Percentiles rank a stretch among this genome's conserved stretches.
These are phyloP conservation scores for Canavalia gladiata DNA, from an alignment of 306 rosid genomes.

Conservation along the genomic window DNA sequence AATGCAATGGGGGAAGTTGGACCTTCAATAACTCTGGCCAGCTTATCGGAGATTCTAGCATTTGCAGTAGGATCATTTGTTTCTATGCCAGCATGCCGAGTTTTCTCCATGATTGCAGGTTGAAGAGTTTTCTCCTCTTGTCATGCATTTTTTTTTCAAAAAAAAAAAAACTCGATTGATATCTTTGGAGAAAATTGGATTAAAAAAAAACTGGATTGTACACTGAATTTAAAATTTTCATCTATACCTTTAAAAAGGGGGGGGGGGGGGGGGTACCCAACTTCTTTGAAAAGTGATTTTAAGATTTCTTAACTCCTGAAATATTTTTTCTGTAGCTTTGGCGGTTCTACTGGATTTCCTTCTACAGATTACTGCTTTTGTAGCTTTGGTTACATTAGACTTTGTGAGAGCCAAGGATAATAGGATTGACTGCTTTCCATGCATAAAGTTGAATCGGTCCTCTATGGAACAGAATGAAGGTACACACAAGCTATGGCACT, in stretches of 20 bases:
- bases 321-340: conserved; percentile 69
- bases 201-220: conserved; percentile 8
- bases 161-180: conserved; percentile 6
- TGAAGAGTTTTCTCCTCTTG: conserved; percentile 36
- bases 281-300: conserved; percentile 32
- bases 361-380: conserved; percentile 94
- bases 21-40: conserved; percentile 93
- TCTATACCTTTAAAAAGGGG: conserved; percentile 1
- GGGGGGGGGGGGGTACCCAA: neutral
- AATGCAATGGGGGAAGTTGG: conserved; percentile 94
- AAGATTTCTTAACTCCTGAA: conserved; percentile 35
- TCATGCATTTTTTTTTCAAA: neutral
- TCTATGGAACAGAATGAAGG: conserved; percentile 72
- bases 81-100: conserved; percentile 99
- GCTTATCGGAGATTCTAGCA: conserved; percentile 92
- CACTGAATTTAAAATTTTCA: neutral
- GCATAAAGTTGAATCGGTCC: conserved; percentile 69
- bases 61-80: conserved; percentile 94
- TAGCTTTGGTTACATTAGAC: conserved; percentile 85
- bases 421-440: conserved; percentile 93
- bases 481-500: conserved; percentile 45
- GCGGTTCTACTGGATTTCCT: conserved; percentile 95
- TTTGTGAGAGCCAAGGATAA: conserved; percentile 80
- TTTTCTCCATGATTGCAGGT: conserved; percentile 99
- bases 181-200: neutral